Conservation (phyloP, 2,329 filamentous ascomycete species). For the Chlorencoelia australis region DNA sequence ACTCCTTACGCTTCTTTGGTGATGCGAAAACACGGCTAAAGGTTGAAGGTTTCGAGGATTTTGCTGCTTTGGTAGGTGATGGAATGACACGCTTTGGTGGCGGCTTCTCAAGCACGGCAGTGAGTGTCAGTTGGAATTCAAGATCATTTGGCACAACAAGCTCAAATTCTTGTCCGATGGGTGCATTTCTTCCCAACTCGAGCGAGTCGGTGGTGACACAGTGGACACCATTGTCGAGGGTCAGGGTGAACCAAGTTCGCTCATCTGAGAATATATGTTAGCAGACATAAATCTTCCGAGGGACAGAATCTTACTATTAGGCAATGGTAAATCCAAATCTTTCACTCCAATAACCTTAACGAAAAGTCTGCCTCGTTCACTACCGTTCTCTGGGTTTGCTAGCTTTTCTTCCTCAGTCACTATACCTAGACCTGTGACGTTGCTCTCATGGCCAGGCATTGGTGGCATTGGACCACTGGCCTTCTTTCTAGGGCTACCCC, state of each 20-base stretch:
- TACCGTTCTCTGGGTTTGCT: constrained; percentile 58
- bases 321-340: constrained; percentile 83
- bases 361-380: constrained; percentile 83
- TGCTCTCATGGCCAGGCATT: constrained; percentile 79
- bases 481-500: constrained; percentile 39
- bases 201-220: constrained; percentile 96
- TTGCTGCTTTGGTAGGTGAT: constrained; percentile 52
- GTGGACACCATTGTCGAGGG: constrained; percentile 94
- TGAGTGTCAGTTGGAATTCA: constrained; percentile 96
- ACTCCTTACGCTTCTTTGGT: constrained; percentile 92
- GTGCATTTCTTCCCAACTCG: constrained; percentile 81
- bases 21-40: constrained; percentile 91
- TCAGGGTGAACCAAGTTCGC: constrained; percentile 87
- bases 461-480: constrained; percentile 59
- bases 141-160: constrained; percentile 93
- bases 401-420: constrained; percentile 51
- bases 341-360: constrained; percentile 99
- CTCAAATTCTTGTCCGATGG: constrained; percentile 97
- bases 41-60: constrained; percentile 68
- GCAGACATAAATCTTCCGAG: constrained; percentile 3
- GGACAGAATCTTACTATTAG: constrained; percentile 60
- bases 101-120: constrained; percentile 85
- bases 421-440: constrained; percentile 49
- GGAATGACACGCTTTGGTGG: constrained; percentile 44
- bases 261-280: constrained; percentile 49